These are phyloP conservation scores for Cercophora newfieldiana DNA, from an alignment of 495 filamentous ascomycete species.

Conservation along the genomic window DNA sequence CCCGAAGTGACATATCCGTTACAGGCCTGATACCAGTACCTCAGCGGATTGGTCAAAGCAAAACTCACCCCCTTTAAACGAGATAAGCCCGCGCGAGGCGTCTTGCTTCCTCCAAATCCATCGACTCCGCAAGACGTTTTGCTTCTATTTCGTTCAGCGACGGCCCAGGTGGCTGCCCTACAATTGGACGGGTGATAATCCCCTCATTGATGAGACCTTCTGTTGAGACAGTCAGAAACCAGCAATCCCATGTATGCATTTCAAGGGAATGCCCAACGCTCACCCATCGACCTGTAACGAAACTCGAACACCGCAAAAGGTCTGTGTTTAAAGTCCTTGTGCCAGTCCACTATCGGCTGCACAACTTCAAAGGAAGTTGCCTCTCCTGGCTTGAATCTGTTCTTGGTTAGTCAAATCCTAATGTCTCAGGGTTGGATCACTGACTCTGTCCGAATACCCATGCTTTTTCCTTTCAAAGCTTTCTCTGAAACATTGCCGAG, in stretches of 20 bases:
- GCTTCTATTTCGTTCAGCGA: neutral
- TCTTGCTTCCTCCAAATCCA: no score
- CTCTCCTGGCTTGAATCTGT: no score
- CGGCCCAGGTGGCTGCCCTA: neutral
- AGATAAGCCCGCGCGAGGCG: neutral
- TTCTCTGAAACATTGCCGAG: neutral
- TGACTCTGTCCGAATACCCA: neutral
- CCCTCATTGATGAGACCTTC: neutral
- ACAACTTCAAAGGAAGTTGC: neutral
- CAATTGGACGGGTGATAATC: neutral
- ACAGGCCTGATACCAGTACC: no score
- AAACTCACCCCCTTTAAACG: neutral
- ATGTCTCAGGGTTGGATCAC: no score
- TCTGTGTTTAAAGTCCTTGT: neutral
- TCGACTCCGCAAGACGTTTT: neutral
- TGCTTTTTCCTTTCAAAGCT: neutral
- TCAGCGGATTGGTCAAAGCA: no score
- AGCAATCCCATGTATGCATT: neutral
- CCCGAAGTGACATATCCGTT: no score
- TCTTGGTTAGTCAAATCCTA: no score
- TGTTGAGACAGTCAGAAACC: neutral
- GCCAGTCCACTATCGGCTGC: neutral
- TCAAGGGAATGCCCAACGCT: neutral
- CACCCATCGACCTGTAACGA: slow-evolving; percentile 16
- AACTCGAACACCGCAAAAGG: slow-evolving; percentile 19